Conservation (phyloP, 1,284 basidiomycete genomes). For the Veloboletus limbatus region DNA sequence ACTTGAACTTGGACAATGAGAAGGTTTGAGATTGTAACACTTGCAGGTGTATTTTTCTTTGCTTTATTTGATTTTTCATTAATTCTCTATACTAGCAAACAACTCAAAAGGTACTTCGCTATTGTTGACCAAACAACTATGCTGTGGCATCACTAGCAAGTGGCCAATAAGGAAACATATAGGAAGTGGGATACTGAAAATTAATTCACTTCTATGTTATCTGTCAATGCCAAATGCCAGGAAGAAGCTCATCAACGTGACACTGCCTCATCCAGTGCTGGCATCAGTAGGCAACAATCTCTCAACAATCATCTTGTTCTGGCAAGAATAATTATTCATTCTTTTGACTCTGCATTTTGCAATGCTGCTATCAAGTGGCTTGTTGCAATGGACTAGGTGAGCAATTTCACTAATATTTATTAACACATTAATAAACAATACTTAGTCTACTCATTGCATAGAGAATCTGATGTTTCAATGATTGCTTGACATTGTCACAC, state of each 20-base stretch:
- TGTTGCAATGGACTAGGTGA: constrained; percentile 30
- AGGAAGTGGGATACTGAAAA: constrained; percentile 1
- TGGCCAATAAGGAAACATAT: neutral
- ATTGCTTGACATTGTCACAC: neutral
- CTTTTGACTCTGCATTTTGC: constrained; percentile 19
- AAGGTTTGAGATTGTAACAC: constrained; percentile 4
- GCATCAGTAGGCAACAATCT: neutral
- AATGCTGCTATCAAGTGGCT: constrained; percentile 30
- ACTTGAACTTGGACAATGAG: too few relatives aligned
- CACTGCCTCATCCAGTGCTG: neutral
- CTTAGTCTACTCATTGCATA: constrained; percentile 2
- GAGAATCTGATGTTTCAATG: constrained; percentile 1
- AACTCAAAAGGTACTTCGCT: neutral
- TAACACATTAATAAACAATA: neutral
- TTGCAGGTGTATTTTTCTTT: constrained; percentile 5
- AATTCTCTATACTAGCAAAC: constrained; percentile 2
- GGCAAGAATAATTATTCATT: constrained; percentile 5
- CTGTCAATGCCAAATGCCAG: neutral
- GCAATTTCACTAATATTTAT: neutral
- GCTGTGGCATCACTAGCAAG: neutral
- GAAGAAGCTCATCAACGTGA: neutral
- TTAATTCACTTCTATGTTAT: neutral
- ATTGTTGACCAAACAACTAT: neutral
- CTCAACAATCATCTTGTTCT: constrained; percentile 9
- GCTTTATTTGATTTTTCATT: neutral